phyloP scores from a whole-genome alignment of 2,329 filamentous ascomycete species.

The Metarhizium sp. region DNA sequence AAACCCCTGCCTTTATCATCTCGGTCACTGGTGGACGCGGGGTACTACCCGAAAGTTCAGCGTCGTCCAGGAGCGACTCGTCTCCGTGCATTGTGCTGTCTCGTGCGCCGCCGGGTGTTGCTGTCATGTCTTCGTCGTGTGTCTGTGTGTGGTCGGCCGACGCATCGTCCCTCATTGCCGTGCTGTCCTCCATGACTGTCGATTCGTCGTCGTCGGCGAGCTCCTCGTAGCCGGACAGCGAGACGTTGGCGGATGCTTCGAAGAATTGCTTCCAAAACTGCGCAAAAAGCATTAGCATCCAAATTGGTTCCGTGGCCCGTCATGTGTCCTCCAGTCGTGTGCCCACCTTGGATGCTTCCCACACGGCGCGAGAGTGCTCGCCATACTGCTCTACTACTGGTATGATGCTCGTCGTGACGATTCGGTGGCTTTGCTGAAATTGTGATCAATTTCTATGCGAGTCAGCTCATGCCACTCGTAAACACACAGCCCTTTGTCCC shows the following conservation, averaged over 20 bases:
- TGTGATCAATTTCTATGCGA: constrained; percentile 82
- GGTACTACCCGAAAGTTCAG: constrained; percentile 56
- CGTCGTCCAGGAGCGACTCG: constrained; percentile 61
- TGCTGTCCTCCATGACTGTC: constrained; percentile 39
- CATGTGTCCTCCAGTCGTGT: not conserved
- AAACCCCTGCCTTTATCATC: constrained; percentile 43
- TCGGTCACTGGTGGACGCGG: constrained; percentile 48
- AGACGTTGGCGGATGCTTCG: constrained; percentile 95
- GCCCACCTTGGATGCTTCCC: constrained; percentile 85
- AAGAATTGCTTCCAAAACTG: constrained; percentile 99
- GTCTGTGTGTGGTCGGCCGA: constrained; percentile 39
- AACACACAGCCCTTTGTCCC: not conserved
- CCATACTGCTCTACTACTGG: constrained; percentile 93
- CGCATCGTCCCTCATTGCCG: constrained; percentile 46
- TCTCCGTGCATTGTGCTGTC: constrained; percentile 35
- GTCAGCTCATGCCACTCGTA: not conserved
- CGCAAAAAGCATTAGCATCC: not conserved
- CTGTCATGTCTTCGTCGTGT: constrained; percentile 28
- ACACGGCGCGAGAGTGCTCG: constrained; percentile 85
- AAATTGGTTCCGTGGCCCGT: no score
- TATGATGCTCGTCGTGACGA: constrained; percentile 87
- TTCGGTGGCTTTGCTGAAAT: constrained; percentile 96
- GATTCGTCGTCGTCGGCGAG: constrained; percentile 58
- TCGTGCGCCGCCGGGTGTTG: constrained; percentile 18
- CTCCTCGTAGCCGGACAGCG: constrained; percentile 89